Evolutionary conservation across 2,329 filamentous ascomycete species (phyloP).

Genomic region (Hymenoscyphus fraxineus): DNA sequence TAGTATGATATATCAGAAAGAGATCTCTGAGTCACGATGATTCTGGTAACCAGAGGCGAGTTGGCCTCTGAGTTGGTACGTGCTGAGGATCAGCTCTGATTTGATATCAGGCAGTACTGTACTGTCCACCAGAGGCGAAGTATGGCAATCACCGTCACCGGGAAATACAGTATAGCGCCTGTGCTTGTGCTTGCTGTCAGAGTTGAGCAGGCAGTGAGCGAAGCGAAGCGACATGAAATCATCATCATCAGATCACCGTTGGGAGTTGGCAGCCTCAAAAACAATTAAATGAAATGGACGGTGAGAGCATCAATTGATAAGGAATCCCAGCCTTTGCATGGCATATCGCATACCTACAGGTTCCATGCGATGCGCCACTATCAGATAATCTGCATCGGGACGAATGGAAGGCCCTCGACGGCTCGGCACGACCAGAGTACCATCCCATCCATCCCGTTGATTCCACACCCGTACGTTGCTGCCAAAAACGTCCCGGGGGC

Average conservation of each 20-base stretch:
- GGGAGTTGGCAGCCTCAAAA: not conserved
- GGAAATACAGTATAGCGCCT: not conserved
- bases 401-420: not conserved
- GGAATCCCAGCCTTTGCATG: not conserved
- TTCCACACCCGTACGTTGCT: not conserved
- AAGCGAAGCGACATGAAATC: not conserved
- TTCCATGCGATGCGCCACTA: not conserved
- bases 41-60: not conserved
- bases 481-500: not conserved
- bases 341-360: not conserved
- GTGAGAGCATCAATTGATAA: not conserved
- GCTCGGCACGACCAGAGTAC: not conserved
- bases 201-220: not conserved
- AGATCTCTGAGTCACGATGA: conserved; percentile 3
- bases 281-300: not conserved
- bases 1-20: conserved; percentile 6
- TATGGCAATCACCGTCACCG: not conserved
- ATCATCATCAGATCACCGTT: not conserved
- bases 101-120: not conserved
- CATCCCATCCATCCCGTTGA: not conserved
- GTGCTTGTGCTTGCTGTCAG: no score
- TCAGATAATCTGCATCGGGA: not conserved
- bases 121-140: not conserved
- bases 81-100: conserved; percentile 2
- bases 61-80: not conserved